Conservation (phyloP, 2,329 filamentous ascomycete genomes). For the Fusarium nelsonii region DNA sequence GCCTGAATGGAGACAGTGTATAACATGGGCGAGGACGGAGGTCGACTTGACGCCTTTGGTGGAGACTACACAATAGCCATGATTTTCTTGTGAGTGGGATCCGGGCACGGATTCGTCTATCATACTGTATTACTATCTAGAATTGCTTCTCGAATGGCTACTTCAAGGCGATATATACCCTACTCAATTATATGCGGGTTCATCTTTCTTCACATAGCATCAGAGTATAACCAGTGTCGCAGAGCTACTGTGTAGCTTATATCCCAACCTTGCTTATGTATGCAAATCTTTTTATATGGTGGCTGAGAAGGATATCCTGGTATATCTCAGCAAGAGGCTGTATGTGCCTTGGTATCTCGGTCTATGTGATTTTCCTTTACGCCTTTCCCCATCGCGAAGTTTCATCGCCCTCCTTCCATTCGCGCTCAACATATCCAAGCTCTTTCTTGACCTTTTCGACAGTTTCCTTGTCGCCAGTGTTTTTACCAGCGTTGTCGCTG, state of each 20-base stretch:
- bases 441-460: constrained; percentile 86
- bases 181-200: not conserved
- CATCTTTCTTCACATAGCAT: not conserved
- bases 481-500: constrained; percentile 89
- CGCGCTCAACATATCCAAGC: constrained; percentile 86
- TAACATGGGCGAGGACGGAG: constrained; percentile 40
- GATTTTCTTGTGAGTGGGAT: not conserved
- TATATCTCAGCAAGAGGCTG: constrained; percentile 1
- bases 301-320: not conserved
- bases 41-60: constrained; percentile 19
- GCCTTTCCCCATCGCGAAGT: constrained; percentile 79
- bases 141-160: not conserved
- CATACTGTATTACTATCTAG: not conserved
- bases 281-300: constrained; percentile 2
- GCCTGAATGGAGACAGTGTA: constrained; percentile 37
- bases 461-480: constrained; percentile 85
- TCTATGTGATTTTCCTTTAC: constrained; percentile 24
- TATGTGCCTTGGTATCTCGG: constrained; percentile 31
- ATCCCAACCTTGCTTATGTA: not conserved
- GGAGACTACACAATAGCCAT: not conserved
- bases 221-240: not conserved
- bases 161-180: not conserved
- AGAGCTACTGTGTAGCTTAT: not conserved
- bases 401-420: constrained; percentile 88
- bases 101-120: not conserved